A percentile compares a stretch with the other conserved stretches of the same genome.
These are phyloP conservation scores for Cardamine resedifolia DNA, from an alignment of 345 rosid genomes.

Conservation along the genomic window DNA sequence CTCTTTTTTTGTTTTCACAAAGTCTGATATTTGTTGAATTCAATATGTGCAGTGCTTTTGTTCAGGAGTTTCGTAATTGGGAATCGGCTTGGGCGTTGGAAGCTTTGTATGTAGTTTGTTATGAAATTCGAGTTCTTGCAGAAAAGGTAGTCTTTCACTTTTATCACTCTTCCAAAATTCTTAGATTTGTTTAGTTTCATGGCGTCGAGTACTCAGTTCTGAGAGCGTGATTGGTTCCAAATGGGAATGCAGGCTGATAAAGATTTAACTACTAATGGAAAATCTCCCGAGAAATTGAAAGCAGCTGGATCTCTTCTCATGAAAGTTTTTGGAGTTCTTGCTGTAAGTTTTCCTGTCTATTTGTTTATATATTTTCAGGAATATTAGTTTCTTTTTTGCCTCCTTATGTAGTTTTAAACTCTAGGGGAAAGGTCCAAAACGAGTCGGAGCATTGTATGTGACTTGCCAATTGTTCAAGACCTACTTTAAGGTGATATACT, in stretches of 20 bases:
- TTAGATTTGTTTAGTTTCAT: background rate
- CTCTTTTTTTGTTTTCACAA: background rate
- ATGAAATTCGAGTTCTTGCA: conserved; percentile 92
- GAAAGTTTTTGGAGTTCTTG: conserved; percentile 96
- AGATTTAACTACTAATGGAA: conserved; percentile 72
- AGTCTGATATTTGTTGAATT: conserved; percentile 12
- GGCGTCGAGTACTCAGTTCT: background rate
- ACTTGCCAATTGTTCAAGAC: conserved; percentile 94
- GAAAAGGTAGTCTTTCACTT: conserved; percentile 58
- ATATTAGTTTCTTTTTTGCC: background rate
- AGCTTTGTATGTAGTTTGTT: conserved; percentile 78
- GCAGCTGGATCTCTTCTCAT: conserved; percentile 95
- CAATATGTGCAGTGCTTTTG: conserved; percentile 60
- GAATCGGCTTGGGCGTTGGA: conserved; percentile 96
- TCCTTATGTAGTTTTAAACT: conserved; percentile 20
- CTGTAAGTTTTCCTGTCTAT: conserved; percentile 53
- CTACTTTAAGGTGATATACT: conserved; percentile 75
- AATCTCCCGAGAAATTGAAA: conserved; percentile 90
- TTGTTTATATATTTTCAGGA: conserved; percentile 1
- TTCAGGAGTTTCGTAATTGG: conserved; percentile 99
- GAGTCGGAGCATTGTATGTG: conserved; percentile 91
- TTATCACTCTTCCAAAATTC: background rate
- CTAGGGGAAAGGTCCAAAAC: conserved; percentile 94
- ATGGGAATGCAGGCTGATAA: conserved; percentile 71
- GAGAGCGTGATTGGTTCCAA: background rate